phyloP scores from a whole-genome alignment of 2,329 filamentous ascomycete genomes.

The Thielaviopsis populi region DNA sequence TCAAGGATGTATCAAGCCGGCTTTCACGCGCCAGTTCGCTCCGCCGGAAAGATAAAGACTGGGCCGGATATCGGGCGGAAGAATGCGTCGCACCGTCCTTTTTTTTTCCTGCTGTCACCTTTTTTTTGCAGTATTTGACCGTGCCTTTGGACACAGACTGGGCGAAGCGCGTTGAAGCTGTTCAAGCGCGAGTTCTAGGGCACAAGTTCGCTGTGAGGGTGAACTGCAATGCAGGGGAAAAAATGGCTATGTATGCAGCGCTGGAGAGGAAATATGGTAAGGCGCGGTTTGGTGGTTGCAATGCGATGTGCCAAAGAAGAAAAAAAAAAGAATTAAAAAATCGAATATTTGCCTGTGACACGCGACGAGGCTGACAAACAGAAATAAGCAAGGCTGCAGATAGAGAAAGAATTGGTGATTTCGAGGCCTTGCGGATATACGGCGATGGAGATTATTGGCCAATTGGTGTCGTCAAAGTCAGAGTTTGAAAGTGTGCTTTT shows the following conservation, averaged over 20 bases:
- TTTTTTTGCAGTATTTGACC: not conserved
- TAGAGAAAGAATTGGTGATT: not conserved
- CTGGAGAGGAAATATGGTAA: not conserved
- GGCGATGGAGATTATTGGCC: not conserved
- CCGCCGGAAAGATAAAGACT: not conserved
- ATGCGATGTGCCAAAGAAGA: not conserved
- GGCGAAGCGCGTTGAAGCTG: not conserved
- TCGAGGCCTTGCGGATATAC: not conserved
- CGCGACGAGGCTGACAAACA: conserved; percentile 13
- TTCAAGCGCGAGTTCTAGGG: conserved; percentile 1
- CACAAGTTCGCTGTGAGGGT: not conserved
- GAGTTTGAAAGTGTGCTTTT: too few relatives aligned
- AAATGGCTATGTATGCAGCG: not conserved
- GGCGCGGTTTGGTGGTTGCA: not conserved
- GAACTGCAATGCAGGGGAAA: not conserved
- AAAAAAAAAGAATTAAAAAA: conserved; percentile 1
- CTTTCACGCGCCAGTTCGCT: not conserved
- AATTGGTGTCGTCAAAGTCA: not conserved
- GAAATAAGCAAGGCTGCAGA: not conserved
- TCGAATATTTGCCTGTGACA: not conserved
- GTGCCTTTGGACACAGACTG: not conserved
- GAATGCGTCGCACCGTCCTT: not conserved
- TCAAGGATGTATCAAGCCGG: not conserved
- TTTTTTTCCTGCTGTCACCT: not conserved
- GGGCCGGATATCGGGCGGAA: not conserved